These are phyloP conservation scores for Botryosphaeria agaves DNA, from an alignment of 2,329 filamentous ascomycete genomes.

Conservation along the genomic window DNA sequence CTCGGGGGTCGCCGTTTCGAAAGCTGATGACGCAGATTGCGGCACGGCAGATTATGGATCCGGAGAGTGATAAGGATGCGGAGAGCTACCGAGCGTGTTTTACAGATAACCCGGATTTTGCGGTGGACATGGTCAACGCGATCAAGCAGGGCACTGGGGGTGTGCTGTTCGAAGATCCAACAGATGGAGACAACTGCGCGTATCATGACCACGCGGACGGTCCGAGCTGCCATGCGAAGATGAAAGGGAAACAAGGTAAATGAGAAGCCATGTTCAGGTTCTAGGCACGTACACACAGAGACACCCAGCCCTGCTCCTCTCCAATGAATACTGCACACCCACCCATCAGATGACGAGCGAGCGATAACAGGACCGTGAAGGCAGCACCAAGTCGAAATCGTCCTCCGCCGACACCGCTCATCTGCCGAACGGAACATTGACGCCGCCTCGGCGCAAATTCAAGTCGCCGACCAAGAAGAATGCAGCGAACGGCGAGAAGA, in stretches of 20 bases:
- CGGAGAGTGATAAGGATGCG: conserved; percentile 29
- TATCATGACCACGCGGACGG: conserved; percentile 34
- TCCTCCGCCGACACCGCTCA: too few relatives aligned
- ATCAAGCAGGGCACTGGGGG: conserved; percentile 32
- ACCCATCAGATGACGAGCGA: too few relatives aligned
- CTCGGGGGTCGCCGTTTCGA: conserved; percentile 28
- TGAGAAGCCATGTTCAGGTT: too few relatives aligned
- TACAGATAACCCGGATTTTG: conserved; percentile 31
- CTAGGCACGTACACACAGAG: too few relatives aligned
- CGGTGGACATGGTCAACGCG: conserved; percentile 34
- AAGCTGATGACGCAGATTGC: conserved; percentile 34
- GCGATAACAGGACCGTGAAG: too few relatives aligned
- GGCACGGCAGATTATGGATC: conserved; percentile 40
- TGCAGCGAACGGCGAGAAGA: too few relatives aligned
- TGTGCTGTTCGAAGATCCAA: conserved; percentile 34
- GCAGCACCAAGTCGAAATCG: too few relatives aligned
- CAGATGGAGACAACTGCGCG: conserved; percentile 24
- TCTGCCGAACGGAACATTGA: too few relatives aligned
- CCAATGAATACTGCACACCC: too few relatives aligned
- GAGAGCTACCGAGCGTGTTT: conserved; percentile 33
- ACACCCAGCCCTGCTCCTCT: too few relatives aligned
- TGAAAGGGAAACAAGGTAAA: conserved; percentile 5
- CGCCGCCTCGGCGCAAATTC: too few relatives aligned
- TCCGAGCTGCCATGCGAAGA: conserved; percentile 14
- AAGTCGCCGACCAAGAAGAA: too few relatives aligned